Conservation (phyloP, 169 alveolate genomes). For the Plasmodium vivax region DNA sequence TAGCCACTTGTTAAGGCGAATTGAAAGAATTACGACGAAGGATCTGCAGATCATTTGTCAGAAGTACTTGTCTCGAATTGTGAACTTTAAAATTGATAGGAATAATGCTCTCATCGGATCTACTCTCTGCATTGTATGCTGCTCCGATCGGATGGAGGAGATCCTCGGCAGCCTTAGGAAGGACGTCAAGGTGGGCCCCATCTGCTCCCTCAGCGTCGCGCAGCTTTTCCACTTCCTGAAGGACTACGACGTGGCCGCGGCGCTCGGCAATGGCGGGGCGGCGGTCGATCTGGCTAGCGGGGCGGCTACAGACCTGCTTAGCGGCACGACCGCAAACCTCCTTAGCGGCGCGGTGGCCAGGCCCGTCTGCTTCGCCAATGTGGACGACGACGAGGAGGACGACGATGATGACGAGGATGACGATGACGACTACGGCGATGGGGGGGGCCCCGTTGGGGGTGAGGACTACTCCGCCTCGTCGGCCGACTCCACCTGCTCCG, state of each 20-base stretch:
- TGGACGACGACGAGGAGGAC: neutral
- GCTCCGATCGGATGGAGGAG: conserved; percentile 41
- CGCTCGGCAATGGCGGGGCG: neutral
- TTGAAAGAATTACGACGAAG: conserved; percentile 20
- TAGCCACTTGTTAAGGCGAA: neutral
- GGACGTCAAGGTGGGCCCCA: conserved; percentile 18
- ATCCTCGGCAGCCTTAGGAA: neutral
- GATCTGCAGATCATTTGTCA: conserved; percentile 3
- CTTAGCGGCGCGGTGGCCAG: too few relatives aligned
- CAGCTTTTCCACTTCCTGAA: conserved; percentile 26
- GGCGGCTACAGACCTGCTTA: too few relatives aligned
- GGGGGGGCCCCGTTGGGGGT: neutral
- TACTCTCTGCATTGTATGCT: conserved; percentile 33
- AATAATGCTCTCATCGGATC: conserved; percentile 44
- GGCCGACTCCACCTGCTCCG: neutral
- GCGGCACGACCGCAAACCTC: too few relatives aligned
- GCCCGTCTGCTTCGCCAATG: neutral
- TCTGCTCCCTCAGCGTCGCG: neutral
- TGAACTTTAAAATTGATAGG: conserved; percentile 18
- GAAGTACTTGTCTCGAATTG: conserved; percentile 30
- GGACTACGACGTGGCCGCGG: conserved; percentile 1
- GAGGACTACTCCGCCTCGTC: neutral
- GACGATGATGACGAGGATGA: neutral
- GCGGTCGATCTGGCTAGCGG: neutral
- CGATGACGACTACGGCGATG: neutral